These are phyloP conservation scores for Phialophora verrucosa DNA, from an alignment of 2,329 filamentous ascomycete species.

Conservation along the genomic window DNA sequence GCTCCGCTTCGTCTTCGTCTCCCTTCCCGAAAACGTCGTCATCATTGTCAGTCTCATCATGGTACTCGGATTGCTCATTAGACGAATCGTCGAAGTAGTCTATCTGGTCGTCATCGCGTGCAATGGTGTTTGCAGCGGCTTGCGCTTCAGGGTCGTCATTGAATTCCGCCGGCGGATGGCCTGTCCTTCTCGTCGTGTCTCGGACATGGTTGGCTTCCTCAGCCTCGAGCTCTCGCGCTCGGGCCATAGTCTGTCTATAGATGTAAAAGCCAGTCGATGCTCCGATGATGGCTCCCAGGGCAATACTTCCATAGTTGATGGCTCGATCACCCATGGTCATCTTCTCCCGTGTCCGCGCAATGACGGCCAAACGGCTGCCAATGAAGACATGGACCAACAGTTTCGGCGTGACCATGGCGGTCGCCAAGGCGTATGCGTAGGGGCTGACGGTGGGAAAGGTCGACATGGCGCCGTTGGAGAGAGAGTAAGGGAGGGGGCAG, in stretches of 20 bases:
- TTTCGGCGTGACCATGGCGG: constrained; percentile 81
- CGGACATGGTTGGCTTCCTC: constrained; percentile 52
- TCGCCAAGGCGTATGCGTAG: constrained; percentile 77
- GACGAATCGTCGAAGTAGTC: constrained; percentile 51
- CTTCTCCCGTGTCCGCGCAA: constrained; percentile 81
- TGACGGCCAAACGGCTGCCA: constrained; percentile 77
- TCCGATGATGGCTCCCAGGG: constrained; percentile 73
- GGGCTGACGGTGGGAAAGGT: constrained; percentile 89
- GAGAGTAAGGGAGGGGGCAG: constrained; percentile 88
- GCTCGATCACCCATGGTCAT: constrained; percentile 81
- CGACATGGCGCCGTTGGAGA: constrained; percentile 92
- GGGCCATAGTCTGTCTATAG: constrained; percentile 67
- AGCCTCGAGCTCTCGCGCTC: constrained; percentile 56
- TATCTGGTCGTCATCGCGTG: constrained; percentile 50
- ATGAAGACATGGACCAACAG: constrained; percentile 92
- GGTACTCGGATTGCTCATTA: constrained; percentile 48
- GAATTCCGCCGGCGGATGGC: constrained; percentile 37
- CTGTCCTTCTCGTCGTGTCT: constrained; percentile 44
- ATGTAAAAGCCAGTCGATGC: constrained; percentile 81
- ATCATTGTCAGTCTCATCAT: constrained; percentile 60
- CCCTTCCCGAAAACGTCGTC: constrained; percentile 52
- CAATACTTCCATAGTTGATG: constrained; percentile 83
- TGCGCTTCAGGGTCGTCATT: constrained; percentile 49
- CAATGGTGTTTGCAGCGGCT: constrained; percentile 48
- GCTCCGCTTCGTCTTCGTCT: constrained; percentile 41